Evolutionary conservation across 2,329 filamentous ascomycete genomes (phyloP).

Genomic region (Aspergillus puulaauensis): DNA sequence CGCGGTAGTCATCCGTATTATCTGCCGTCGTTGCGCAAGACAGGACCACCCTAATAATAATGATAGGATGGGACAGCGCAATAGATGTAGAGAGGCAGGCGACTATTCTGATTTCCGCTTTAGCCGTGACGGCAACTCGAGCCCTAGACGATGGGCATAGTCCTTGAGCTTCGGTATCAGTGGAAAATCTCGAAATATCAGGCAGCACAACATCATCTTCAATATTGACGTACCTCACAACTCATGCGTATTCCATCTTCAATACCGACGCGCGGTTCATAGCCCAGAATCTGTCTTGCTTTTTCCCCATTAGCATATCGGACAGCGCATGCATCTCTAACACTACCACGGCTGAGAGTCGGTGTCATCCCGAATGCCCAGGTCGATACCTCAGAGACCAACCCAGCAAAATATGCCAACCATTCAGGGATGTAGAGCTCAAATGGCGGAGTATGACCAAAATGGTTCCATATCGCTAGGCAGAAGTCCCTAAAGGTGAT

Average conservation of each 20-base stretch:
- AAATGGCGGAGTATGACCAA: slow-evolving; percentile 50
- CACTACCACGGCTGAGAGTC: slow-evolving; percentile 54
- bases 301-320: slow-evolving; percentile 56
- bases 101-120: slow-evolving; percentile 1
- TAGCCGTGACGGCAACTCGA: slow-evolving; percentile 18
- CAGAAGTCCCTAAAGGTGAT: slow-evolving; percentile 47
- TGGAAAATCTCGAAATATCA: background rate
- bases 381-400: slow-evolving; percentile 47
- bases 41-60: background rate
- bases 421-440: slow-evolving; percentile 49
- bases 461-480: slow-evolving; percentile 46
- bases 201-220: background rate
- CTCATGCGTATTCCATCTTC: slow-evolving; percentile 52
- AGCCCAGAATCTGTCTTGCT: slow-evolving; percentile 53
- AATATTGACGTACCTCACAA: slow-evolving; percentile 43
- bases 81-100: background rate
- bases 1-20: background rate
- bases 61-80: background rate
- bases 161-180: slow-evolving; percentile 23
- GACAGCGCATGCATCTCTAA: slow-evolving; percentile 54
- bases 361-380: slow-evolving; percentile 48
- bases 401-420: slow-evolving; percentile 51
- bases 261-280: slow-evolving; percentile 51
- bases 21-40: background rate
- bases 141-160: slow-evolving; percentile 32